Evolutionary conservation across 106 monocot genomes (phyloP).

Genomic region (Dactylorhiza incarnata): DNA sequence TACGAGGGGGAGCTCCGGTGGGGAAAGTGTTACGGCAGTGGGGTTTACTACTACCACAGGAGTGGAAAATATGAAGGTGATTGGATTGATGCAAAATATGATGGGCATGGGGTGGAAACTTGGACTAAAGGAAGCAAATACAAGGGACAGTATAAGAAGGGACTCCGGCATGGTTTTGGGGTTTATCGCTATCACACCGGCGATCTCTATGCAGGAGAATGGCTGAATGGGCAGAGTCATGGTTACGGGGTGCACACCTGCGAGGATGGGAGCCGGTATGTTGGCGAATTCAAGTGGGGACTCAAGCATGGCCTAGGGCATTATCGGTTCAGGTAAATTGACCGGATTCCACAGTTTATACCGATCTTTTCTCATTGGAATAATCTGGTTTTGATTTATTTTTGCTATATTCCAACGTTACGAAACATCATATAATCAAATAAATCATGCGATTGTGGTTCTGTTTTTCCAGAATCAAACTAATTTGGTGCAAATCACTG

Average conservation of each 20-base stretch:
- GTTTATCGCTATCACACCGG: conserved; percentile 24
- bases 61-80: conserved; percentile 27
- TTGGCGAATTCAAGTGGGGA: conserved; percentile 24
- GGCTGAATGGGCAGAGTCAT: conserved; percentile 25
- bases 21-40: conserved; percentile 22
- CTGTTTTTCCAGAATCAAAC: background rate
- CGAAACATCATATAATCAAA: too few species aligned
- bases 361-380: background rate
- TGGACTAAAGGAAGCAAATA: conserved; percentile 25
- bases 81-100: conserved; percentile 25
- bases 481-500: background rate
- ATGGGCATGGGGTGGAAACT: conserved; percentile 24
- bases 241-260: conserved; percentile 26
- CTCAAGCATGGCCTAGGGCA: conserved; percentile 28
- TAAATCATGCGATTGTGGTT: background rate
- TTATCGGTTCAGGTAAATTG: conserved; percentile 19
- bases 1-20: conserved; percentile 23
- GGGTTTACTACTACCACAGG: conserved; percentile 26
- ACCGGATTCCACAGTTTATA: background rate
- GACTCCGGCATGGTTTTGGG: conserved; percentile 21
- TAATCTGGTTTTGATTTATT: background rate
- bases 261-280: conserved; percentile 22
- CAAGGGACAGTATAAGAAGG: conserved; percentile 15
- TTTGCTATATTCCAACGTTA: background rate
- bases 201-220: conserved; percentile 26